Base-by-base conservation (phyloP, 139 green algal genomes). In the Chlamydomonas asymmetrica region DNA sequence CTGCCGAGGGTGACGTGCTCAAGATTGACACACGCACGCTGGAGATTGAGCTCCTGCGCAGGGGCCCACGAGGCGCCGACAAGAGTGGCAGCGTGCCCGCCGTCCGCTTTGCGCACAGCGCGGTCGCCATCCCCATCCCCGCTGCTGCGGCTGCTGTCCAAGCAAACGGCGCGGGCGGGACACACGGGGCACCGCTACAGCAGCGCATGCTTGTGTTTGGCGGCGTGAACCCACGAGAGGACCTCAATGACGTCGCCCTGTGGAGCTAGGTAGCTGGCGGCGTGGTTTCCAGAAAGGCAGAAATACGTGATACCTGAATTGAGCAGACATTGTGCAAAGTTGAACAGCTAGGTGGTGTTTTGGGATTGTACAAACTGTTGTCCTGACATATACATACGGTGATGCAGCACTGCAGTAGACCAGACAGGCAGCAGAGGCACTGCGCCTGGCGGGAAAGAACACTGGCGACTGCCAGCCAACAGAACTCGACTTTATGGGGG, bases 161-260 rank as follows among this genome's bases (percentile, higher is more conserved):
- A n/a, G n/a, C n/a, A n/a, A 31, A 31, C 41, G 29, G 66, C 18
- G 35, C n/a, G 8, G 67, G 67, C 10, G 49, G 66, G 9, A 23
- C 20, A 6, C 43, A 10, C 16, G 34, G 38, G 27, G 13, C n/a
- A 43, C 10, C 32, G 62, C 71, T 41, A n/a, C n/a, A n/a, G 49
- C 74, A 84, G 69, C 78, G 83, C 4, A 76, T 91, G 75, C 71
- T 89, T 3, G 76, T 91, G 5, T 79, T 90, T 82, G 88, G 84
- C 5, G 88, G 88, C 4, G 88, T 92, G 8, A 91, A 89, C 48
- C 82, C 82, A 4, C 18, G 16, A 10, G 74, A 87, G 13, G 88
- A 92, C 60, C 22, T 92, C 31, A 66, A 66, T 20, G 84, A 90
- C 32, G 78, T 91, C 20, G 79, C 82, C 5, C 41, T 85, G 3